phyloP scores from a whole-genome alignment of 2,329 filamentous ascomycete species.

The Alternaria infectoria region DNA sequence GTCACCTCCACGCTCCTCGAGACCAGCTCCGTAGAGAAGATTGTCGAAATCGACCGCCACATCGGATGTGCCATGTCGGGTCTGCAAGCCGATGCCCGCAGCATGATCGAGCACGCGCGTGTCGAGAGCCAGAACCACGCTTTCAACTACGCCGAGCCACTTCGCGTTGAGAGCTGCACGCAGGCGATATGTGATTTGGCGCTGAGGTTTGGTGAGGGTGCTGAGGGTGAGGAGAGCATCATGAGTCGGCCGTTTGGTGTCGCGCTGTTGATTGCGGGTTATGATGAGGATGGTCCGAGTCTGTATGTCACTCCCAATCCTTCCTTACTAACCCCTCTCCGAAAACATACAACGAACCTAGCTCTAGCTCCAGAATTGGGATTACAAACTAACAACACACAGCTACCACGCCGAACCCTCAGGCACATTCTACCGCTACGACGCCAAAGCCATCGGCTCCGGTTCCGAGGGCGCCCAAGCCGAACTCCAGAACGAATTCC shows the following conservation, averaged over 20 bases:
- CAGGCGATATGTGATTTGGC: slow-evolving; percentile 98
- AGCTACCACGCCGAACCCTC: slow-evolving; percentile 97
- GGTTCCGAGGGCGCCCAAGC: slow-evolving; percentile 97
- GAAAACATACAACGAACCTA: too few relatives aligned
- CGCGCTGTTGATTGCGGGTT: slow-evolving; percentile 92
- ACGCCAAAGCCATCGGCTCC: slow-evolving; percentile 97
- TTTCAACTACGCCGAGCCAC: slow-evolving; percentile 96
- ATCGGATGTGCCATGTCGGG: slow-evolving; percentile 99
- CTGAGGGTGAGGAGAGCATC: slow-evolving; percentile 96
- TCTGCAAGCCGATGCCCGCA: slow-evolving; percentile 94
- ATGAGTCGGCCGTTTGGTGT: slow-evolving; percentile 98
- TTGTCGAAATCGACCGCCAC: slow-evolving; percentile 98
- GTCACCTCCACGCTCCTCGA: slow-evolving; percentile 97
- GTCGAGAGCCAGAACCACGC: slow-evolving; percentile 96
- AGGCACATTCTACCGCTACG: slow-evolving; percentile 98
- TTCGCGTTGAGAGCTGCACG: slow-evolving; percentile 96
- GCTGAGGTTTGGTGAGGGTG: slow-evolving; percentile 94
- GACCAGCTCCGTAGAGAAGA: slow-evolving; percentile 98
- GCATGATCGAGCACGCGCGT: slow-evolving; percentile 97
- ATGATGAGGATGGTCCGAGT: slow-evolving; percentile 95
- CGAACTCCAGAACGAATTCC: slow-evolving; percentile 97
- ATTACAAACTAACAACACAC: neutral
- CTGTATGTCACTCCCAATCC: slow-evolving; percentile 59
- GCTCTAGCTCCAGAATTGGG: neutral
- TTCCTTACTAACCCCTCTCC: too few relatives aligned